phyloP scores from a whole-genome alignment of 176 grass and related monocot genomes.

The Hordeum marinum region DNA sequence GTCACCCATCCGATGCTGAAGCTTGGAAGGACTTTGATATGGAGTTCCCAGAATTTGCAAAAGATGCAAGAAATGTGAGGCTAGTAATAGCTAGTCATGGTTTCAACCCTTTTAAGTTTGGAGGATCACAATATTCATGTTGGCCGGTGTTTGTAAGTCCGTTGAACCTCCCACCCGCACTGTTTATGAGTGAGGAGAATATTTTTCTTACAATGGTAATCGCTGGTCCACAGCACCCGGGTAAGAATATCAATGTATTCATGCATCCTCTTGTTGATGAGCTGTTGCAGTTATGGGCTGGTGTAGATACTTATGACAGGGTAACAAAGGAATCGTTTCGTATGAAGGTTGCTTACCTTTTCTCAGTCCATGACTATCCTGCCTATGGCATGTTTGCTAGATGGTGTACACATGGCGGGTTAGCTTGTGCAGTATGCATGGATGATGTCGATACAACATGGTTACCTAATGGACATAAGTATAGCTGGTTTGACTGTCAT shows the following conservation, averaged over 20 bases:
- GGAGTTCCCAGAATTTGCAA: not conserved
- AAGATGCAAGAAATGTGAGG: not conserved
- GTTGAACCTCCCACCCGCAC: not conserved
- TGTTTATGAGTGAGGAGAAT: not conserved
- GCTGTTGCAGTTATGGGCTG: not conserved
- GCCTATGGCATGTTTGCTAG: not conserved
- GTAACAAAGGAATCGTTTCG: not conserved
- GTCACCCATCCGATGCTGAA: not conserved
- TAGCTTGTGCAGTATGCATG: not conserved
- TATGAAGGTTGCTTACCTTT: not conserved
- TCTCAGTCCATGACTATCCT: not conserved
- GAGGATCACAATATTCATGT: not conserved
- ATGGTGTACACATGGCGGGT: not conserved
- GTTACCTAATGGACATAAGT: not conserved
- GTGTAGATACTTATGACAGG: not conserved
- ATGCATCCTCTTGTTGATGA: not conserved
- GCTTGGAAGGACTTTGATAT: slow-evolving; percentile 8
- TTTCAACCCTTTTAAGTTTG: not conserved
- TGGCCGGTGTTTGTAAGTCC: not conserved
- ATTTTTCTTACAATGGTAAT: not conserved
- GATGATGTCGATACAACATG: not conserved
- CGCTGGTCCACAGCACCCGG: not conserved
- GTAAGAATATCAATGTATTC: not conserved
- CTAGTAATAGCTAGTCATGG: not conserved
- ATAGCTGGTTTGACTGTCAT: not conserved